Conservation (phyloP, 352 stramenopile species). For the Globisporangium heterothallicum region DNA sequence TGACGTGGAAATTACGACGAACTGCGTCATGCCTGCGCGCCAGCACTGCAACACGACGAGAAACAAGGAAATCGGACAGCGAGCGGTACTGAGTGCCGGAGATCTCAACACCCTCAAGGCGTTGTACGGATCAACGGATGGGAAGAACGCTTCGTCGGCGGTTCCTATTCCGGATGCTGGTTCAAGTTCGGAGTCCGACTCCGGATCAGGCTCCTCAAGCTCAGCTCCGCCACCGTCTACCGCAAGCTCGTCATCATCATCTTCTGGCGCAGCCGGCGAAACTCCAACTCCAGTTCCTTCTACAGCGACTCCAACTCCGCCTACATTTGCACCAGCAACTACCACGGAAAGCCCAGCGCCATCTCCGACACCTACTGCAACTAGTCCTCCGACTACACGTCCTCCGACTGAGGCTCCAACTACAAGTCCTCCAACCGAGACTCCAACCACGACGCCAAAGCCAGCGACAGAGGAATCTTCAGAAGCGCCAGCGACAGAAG, state of each 20-base stretch:
- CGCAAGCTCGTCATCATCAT: background rate
- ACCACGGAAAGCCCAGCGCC: background rate
- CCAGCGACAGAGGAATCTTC: background rate
- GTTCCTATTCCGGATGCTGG: conserved; percentile 21
- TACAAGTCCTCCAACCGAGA: background rate
- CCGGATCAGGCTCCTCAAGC: background rate
- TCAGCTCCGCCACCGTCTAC: no score
- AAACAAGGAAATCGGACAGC: conserved; percentile 53
- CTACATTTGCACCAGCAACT: background rate
- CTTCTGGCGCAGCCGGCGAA: background rate
- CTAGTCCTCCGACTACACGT: conserved; percentile 6
- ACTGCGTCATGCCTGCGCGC: conserved; percentile 60
- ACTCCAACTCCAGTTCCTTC: conserved; percentile 18
- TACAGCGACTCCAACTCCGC: conserved; percentile 6
- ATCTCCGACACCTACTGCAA: conserved; percentile 5
- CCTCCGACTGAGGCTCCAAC: background rate
- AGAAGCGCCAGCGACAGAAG: background rate
- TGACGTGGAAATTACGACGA: conserved; percentile 52
- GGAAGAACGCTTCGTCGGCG: conserved; percentile 23
- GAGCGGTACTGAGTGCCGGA: conserved; percentile 42
- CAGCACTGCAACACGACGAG: conserved; percentile 71
- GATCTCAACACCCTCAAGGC: conserved; percentile 61
- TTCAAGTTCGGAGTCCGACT: background rate
- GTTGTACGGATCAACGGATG: conserved; percentile 43
- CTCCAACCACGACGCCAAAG: background rate